Evolutionary conservation across 192 early-diverging fungal species (phyloP), one percentile per base, ranked within the genome.

Genomic region (Coemansia sp.): DNA sequence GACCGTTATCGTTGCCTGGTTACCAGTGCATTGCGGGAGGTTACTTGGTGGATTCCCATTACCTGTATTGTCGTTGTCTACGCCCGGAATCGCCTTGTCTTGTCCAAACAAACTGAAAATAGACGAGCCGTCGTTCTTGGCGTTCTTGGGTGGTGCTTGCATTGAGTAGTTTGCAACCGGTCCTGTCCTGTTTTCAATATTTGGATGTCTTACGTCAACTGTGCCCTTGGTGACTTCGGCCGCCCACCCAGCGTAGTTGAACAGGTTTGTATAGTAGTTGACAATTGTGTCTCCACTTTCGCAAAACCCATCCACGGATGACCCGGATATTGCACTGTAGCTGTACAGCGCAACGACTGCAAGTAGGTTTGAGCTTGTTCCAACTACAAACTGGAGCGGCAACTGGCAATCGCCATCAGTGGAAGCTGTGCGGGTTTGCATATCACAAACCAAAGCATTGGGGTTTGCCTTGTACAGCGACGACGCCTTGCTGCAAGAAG

Each of bases 251-350:
- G 70, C 42, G n/a, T 75, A 75, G 52, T 75, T 58, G 35, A 49
- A 43, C 11, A 75, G 60, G 25, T 65, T 41, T 4, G 67, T 75
- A 42, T 70, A 75, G 55, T 75, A 75, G 60, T 40, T 69, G 29
- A 66, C 40, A 13, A 74, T 59, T 0, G 57, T 58, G 43, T 50
- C 35, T 10, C 36, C 33, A 1, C 10, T 33, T 2, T 25, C 19
- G 4, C 49, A 20, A 36, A 41, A 48, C n/a, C 73, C 65, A 10
- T 62, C 59, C 0, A 22, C 62, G 41, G 20, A 36, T n/a, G 41
- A 52, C 0, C 49, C 63, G 8, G 52, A 19, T 9, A 61, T 62
- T 5, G 59, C 54, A 48, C 74, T 76, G 29, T 62, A 65, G 36
- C 74, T 76, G 36, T 67, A 64, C 17, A 76, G 53, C 1, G 65